Base-by-base conservation (phyloP, 2,329 filamentous ascomycete genomes). In the Elsinoe fawcettii region DNA sequence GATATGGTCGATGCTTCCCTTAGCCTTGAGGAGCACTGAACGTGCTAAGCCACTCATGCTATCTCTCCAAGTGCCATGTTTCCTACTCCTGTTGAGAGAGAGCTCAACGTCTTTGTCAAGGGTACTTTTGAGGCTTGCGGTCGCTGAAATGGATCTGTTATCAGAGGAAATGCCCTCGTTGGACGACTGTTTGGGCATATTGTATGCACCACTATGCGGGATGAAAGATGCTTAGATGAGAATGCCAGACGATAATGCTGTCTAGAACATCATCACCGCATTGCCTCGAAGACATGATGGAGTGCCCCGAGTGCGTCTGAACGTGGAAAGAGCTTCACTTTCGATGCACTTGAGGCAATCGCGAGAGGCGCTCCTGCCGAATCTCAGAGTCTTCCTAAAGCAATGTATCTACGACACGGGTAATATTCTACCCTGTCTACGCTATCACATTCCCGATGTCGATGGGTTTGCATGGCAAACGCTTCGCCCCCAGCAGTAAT, bases 161-260 rank as follows among this genome's bases (percentile, higher is more conserved):
- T 39, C 32, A n/a, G 32, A 39, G 9, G 32, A 5, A 23, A 9
- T 53, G 5, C 32, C 39, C n/a, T 46, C 41, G 8, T 53, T 32
- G 14, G 49, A 39, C 9, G 25, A 39, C 12, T 23, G 49, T 16
- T n/a, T 30, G 25, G 32, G 18, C 49, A 53, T 53, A 39, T 32
- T 37, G 30, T 8, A 23, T 25, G 18, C 23, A 53, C 49, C 18
- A 37, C 25, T 18, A 7, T 30, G 25, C 25, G 41, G 14, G 16
- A 34, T 49, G 54, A 56, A 56, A 37, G 54, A 56, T 56, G 54
- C 54, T 56, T 39, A 56, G 32, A 37, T 56, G 54, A 56, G 11
- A 25, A 56, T 56, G 54, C 41, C 32, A 23, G 41, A 37, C 41
- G 23, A 53, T 4, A 36, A 22, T 25, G 3, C 5, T 36, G 30